Percentiles rank a stretch among this genome's conserved stretches.
phyloP scores from a whole-genome alignment of 2,329 filamentous ascomycete genomes.

The Celoporthe dispersa region DNA sequence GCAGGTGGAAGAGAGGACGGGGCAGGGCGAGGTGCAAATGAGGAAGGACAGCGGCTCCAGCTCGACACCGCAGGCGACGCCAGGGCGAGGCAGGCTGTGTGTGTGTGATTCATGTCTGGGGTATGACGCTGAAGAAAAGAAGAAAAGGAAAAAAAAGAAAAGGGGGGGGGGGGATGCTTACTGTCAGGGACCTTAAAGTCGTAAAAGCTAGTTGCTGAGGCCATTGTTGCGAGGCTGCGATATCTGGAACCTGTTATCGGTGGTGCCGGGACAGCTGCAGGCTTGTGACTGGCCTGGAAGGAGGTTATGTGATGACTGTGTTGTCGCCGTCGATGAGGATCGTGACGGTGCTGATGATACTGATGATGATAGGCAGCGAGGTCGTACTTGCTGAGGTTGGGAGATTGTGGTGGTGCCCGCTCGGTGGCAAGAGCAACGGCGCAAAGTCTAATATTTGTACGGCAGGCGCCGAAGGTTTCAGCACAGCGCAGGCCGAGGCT shows the following conservation, averaged over 20 bases:
- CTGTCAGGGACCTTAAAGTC: constrained; percentile 85
- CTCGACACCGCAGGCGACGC: constrained; percentile 8
- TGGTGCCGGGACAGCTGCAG: constrained; percentile 10
- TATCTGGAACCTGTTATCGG: constrained; percentile 24
- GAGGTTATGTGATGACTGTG: constrained; percentile 16
- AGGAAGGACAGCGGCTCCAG: constrained; percentile 22
- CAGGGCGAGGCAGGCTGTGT: constrained; percentile 13
- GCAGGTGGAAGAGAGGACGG: constrained; percentile 10
- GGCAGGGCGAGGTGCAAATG: constrained; percentile 11
- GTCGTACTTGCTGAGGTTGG: background rate
- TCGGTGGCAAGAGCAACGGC: constrained; percentile 11
- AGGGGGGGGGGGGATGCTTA: constrained; percentile 48
- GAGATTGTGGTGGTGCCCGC: background rate
- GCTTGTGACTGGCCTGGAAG: constrained; percentile 22
- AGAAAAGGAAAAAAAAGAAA: constrained; percentile 11
- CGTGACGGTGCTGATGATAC: constrained; percentile 4
- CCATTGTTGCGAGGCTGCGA: constrained; percentile 52
- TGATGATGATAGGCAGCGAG: background rate
- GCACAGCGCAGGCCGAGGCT: constrained; percentile 18
- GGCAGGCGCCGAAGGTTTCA: background rate
- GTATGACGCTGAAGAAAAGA: no score
- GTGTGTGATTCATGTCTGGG: constrained; percentile 5
- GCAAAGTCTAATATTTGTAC: constrained; percentile 19
- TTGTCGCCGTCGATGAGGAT: constrained; percentile 3
- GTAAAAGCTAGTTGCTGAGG: constrained; percentile 74